These are phyloP conservation scores for Fusarium xylarioides DNA, from an alignment of 2,329 filamentous ascomycete species.

Conservation along the genomic window DNA sequence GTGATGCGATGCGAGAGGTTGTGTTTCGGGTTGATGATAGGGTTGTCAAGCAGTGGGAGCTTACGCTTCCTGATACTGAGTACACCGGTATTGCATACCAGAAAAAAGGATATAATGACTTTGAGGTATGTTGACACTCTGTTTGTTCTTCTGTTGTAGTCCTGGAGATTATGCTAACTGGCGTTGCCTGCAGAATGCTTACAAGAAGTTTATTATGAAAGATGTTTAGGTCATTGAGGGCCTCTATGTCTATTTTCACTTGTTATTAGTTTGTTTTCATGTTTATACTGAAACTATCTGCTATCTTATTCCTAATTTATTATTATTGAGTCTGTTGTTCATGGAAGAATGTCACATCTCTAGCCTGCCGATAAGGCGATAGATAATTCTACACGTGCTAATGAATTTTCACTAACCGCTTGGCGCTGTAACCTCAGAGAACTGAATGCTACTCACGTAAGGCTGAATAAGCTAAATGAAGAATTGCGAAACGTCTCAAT, in stretches of 20 bases:
- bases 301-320: rapidly evolving
- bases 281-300: rapidly evolving
- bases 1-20: not conserved
- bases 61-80: not conserved
- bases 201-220: not conserved
- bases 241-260: not conserved
- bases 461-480: not conserved
- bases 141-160: too few relatives aligned
- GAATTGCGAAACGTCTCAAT: not conserved
- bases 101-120: not conserved
- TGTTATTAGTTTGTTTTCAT: rapidly evolving
- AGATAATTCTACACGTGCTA: too few relatives aligned
- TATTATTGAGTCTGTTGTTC: rapidly evolving
- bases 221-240: not conserved
- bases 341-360: rapidly evolving
- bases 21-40: not conserved
- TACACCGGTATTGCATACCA: not conserved
- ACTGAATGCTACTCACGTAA: not conserved
- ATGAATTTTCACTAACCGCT: rapidly evolving
- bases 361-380: rapidly evolving
- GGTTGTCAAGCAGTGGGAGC: not conserved
- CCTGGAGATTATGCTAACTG: not conserved
- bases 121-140: not conserved
- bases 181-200: rapidly evolving
- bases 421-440: not conserved